Base-by-base conservation (phyloP, 2,329 filamentous ascomycete species). In the Cadophora luteo-olivacea region DNA sequence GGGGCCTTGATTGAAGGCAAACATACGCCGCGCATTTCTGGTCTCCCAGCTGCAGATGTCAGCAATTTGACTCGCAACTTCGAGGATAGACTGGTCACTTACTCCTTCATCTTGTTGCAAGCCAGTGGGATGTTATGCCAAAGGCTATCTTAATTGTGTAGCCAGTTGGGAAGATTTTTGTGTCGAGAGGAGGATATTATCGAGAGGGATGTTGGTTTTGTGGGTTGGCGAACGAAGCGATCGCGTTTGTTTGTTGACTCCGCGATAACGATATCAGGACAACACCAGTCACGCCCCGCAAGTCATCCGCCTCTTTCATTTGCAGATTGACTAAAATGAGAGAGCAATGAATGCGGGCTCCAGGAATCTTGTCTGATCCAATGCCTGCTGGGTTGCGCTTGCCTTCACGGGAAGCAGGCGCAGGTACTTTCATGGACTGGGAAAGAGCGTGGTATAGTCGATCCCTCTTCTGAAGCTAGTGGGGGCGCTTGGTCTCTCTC, bases 1-100 rank as follows among this genome's bases (percentile, higher is more conserved):
- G 7, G 12, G n/a, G 22, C 24, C 22, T 7, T 7, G 22, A 3
- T 29, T 8, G 5, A 25, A 12, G 22, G 57, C 11, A 19, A 19
- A 60, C 57, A 22, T 60, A 60, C 57, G 25, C 36, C 33, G 33
- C 33, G 57, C 57, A 41, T 60, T 60, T 41, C n/a, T 60, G n/a
- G n/a, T 45, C 9, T 60, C 57, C 22, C 33, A 60, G 33, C 57
- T 60, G 22, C 45, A 4, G n/a, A 24, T 7, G 57, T 60, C 36
- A 60, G 57, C 22, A 60, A 19, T 41, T 38, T 19, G 22, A 14
- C 12, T 41, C 7, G 4, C 57, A 60, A 45, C 22, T 9, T 36
- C 11, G 36, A 4, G 38, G 33, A 3, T 9, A 11, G 57, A 1
- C 24, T 24, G 8, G 36, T 22, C 8, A 60, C 57, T 60, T 41